phyloP scores from a whole-genome alignment of 1,139 yeast species.

The Arxiozyma telluris region DNA sequence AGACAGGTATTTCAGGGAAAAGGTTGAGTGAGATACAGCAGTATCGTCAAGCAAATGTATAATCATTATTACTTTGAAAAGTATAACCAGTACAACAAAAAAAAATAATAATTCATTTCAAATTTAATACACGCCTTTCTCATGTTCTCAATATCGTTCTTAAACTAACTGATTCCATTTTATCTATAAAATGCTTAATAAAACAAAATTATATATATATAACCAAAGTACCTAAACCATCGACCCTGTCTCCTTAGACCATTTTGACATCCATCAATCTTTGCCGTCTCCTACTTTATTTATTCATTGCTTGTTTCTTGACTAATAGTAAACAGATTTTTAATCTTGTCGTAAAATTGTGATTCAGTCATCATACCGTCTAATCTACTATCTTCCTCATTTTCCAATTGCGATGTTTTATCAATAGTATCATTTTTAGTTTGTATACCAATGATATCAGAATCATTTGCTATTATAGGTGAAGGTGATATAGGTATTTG shows the following conservation, averaged over 20 bases:
- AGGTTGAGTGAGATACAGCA: no score
- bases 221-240: background rate
- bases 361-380: constrained; percentile 18
- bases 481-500: constrained; percentile 13
- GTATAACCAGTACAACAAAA: no score
- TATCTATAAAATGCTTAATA: no score
- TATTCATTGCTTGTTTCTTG: background rate
- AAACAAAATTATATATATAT: no score
- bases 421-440: background rate
- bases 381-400: background rate
- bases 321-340: background rate
- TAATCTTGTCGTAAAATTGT: constrained; percentile 21
- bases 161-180: no score
- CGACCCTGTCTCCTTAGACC: background rate
- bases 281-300: background rate
- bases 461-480: background rate
- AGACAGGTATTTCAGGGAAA: no score
- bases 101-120: no score
- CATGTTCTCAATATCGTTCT: background rate
- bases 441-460: background rate
- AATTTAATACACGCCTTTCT: background rate
- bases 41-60: no score
- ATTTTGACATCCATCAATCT: no score
- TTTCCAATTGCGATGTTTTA: background rate
- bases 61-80: background rate